Base-by-base conservation (phyloP, 139 green algal genomes). In the Mychonastes homosphaera region DNA sequence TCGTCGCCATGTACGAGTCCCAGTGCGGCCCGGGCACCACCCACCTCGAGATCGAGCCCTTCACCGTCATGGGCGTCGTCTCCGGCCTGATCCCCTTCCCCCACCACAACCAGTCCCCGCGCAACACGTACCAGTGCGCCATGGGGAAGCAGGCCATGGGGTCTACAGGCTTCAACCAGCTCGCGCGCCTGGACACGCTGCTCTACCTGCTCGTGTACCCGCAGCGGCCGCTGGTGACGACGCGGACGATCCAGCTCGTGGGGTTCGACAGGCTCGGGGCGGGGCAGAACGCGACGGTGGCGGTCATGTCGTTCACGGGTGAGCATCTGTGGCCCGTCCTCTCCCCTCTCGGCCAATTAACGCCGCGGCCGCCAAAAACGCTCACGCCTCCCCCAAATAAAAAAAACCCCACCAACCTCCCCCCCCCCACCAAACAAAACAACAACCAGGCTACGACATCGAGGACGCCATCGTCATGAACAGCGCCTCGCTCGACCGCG, bases 131-230 rank as follows among this genome's bases (percentile, higher is more conserved):
- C 73, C 75, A 95, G 84, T 98, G 89, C 56, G 91, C 91, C 53
- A 98, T 98, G 92, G 92, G 92, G 66, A 99, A 99, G 84, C 92
- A 99, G 76, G 91, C 93, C 13, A 99, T 99, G 92, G 92, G 92
- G 54, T 95, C 94, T 65, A 85, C 97, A 19, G 88, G 86, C 18
- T 98, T 85, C 80, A 99, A 99, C 79, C 87, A 97, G 82, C 66
- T 86, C 21, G 74, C 77, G 29, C 73, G 79, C 44, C 91, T 98
- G 78, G 92, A 99, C 80, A 96, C 92, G 23, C 80, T 99, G 56
- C 71, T 98, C 53, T 96, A 98, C 78, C 82, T 97, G 56, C 75
- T 99, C 38, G 73, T 76, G 24, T 98, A 97, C 75, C 91, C 93
- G 3, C 86, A 96, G 76, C 76, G 84, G 13, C 92, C 92, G 35